Percentiles rank a stretch among this genome's conserved stretches.
phyloP scores from a whole-genome alignment of 1,284 basidiomycete species.

The Melampsora medusae region DNA sequence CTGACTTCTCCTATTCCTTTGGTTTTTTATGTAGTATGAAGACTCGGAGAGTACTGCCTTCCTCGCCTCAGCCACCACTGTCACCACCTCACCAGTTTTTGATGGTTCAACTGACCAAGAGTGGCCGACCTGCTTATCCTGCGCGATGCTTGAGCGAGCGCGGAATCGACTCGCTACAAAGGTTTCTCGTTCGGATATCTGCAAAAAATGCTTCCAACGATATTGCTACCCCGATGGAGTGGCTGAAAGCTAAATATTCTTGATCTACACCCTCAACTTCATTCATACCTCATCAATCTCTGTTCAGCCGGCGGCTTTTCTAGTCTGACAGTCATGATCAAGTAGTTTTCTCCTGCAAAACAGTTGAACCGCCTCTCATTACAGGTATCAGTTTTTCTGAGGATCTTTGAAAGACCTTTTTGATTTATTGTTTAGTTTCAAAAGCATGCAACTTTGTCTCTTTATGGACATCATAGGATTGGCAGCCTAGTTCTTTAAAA shows the following conservation, averaged over 20 bases:
- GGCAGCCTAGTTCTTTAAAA: no score
- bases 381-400: background rate
- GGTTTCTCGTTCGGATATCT: background rate
- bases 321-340: no score
- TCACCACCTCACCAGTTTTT: slow-evolving; percentile 49
- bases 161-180: slow-evolving; percentile 8
- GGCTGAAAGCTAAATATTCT: background rate
- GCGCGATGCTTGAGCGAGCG: slow-evolving; percentile 51
- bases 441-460: no score
- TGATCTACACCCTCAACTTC: background rate
- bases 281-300: background rate
- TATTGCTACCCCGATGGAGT: slow-evolving; percentile 21
- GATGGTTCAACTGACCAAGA: slow-evolving; percentile 51
- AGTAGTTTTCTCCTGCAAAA: no score
- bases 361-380: background rate
- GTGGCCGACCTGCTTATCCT: slow-evolving; percentile 57
- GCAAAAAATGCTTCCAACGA: slow-evolving; percentile 12
- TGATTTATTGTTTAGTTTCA: no score
- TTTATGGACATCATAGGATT: no score
- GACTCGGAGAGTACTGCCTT: slow-evolving; percentile 52
- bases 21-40: slow-evolving; percentile 54
- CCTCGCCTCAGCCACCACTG: slow-evolving; percentile 50
- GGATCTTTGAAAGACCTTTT: background rate
- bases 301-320: no score
- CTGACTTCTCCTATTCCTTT: background rate